Percentiles rank a stretch among this genome's conserved stretches.
These are phyloP conservation scores for Apiospora phragmitis DNA, from an alignment of 2,329 filamentous ascomycete species.

Conservation along the genomic window DNA sequence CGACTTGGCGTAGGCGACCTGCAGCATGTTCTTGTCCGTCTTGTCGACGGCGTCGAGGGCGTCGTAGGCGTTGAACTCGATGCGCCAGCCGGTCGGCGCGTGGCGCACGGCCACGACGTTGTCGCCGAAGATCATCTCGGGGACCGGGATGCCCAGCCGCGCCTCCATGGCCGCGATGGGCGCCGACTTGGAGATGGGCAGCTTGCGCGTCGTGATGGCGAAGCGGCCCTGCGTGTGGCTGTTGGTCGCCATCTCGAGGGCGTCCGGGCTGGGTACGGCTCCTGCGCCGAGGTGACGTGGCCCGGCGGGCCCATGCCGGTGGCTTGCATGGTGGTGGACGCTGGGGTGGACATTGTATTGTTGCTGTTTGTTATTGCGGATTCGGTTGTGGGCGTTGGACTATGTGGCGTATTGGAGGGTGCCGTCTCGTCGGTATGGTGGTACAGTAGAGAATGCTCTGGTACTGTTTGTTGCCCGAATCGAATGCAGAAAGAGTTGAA, in stretches of 20 bases:
- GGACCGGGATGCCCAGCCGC: constrained; percentile 80
- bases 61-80: constrained; percentile 82
- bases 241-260: constrained; percentile 54
- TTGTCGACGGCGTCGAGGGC: constrained; percentile 93
- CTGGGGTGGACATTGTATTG: constrained; percentile 11
- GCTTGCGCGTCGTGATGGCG: constrained; percentile 79
- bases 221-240: constrained; percentile 65
- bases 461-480: neutral
- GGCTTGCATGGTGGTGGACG: neutral
- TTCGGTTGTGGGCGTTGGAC: neutral
- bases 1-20: constrained; percentile 87
- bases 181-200: constrained; percentile 89
- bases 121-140: constrained; percentile 99
- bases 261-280: constrained; percentile 56
- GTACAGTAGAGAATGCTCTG: neutral
- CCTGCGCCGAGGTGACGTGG: constrained; percentile 43
- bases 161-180: constrained; percentile 85
- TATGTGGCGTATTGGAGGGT: neutral
- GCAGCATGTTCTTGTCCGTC: constrained; percentile 85
- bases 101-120: constrained; percentile 81
- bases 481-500: neutral
- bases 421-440: neutral
- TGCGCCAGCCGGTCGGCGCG: constrained; percentile 70
- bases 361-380: neutral
- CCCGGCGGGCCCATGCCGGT: constrained; percentile 17